Evolutionary conservation across 148 eudicot genomes (phyloP).

Genomic region (Rheum nobile): DNA sequence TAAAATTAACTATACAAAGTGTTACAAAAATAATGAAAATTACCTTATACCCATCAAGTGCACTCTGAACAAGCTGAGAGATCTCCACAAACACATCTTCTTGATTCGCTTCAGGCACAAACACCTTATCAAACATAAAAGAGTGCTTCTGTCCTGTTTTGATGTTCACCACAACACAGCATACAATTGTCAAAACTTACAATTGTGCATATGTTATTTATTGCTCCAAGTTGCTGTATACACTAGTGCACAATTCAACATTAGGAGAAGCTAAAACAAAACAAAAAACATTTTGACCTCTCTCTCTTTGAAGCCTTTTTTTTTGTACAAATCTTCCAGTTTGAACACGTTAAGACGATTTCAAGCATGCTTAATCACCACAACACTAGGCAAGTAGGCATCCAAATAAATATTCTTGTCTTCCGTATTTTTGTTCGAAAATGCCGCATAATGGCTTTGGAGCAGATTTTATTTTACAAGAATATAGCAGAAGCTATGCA

Average conservation of each 20-base stretch:
- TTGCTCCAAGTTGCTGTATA: neutral
- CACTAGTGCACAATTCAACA: neutral
- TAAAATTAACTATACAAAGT: neutral
- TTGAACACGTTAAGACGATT: too few relatives aligned
- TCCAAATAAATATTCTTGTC: too few relatives aligned
- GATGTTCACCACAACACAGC: neutral
- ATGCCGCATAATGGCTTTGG: too few relatives aligned
- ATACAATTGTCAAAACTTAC: neutral
- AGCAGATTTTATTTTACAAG: too few relatives aligned
- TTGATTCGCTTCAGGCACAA: conserved; percentile 73
- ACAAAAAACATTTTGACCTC: neutral
- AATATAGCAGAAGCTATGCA: too few relatives aligned
- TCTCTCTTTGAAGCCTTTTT: neutral
- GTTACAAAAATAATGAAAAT: neutral
- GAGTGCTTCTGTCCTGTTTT: conserved; percentile 74
- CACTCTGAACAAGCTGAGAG: conserved; percentile 99
- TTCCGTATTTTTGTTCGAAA: too few relatives aligned
- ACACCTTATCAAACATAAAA: conserved; percentile 81
- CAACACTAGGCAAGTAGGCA: too few relatives aligned
- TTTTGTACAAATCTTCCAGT: neutral
- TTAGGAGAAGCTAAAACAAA: neutral
- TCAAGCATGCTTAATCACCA: neutral
- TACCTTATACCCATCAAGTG: conserved; percentile 98
- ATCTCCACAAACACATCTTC: conserved; percentile 91
- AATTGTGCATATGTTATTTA: neutral